phyloP scores from a whole-genome alignment of 2,329 filamentous ascomycete species.

The Penicillium sp. region DNA sequence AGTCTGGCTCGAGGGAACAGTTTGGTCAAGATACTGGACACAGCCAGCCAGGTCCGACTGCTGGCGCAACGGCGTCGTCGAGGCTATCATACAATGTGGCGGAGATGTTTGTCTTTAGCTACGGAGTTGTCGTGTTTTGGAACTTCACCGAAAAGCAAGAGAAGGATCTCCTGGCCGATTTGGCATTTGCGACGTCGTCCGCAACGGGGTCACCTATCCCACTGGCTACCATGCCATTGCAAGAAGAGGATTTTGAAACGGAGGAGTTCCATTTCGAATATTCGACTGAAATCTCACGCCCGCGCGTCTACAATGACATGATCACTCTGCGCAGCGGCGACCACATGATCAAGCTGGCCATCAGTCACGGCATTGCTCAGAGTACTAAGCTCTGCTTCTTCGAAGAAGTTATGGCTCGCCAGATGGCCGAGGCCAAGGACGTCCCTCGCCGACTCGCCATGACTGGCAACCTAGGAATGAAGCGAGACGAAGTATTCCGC shows the following conservation, averaged over 20 bases:
- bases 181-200: conserved; percentile 64
- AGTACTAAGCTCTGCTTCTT: conserved; percentile 95
- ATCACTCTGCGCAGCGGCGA: conserved; percentile 89
- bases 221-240: conserved; percentile 68
- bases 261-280: conserved; percentile 99
- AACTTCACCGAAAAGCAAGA: conserved; percentile 95
- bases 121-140: conserved; percentile 97
- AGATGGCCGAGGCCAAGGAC: conserved; percentile 86
- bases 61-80: too few relatives aligned
- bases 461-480: conserved; percentile 85
- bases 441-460: conserved; percentile 81
- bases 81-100: conserved; percentile 57
- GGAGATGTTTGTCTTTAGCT: conserved; percentile 95
- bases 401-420: conserved; percentile 88
- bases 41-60: too few relatives aligned
- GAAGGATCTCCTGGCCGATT: conserved; percentile 87
- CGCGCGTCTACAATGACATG: conserved; percentile 97
- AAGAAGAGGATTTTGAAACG: conserved; percentile 87
- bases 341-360: conserved; percentile 98
- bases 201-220: conserved; percentile 41
- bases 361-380: conserved; percentile 93
- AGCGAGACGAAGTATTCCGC: conserved; percentile 79
- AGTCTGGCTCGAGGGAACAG: too few relatives aligned
- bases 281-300: conserved; percentile 72
- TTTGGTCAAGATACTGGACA: too few relatives aligned